phyloP scores from a whole-genome alignment of 2,329 filamentous ascomycete genomes.

The Ascochyta clinopodiicola region DNA sequence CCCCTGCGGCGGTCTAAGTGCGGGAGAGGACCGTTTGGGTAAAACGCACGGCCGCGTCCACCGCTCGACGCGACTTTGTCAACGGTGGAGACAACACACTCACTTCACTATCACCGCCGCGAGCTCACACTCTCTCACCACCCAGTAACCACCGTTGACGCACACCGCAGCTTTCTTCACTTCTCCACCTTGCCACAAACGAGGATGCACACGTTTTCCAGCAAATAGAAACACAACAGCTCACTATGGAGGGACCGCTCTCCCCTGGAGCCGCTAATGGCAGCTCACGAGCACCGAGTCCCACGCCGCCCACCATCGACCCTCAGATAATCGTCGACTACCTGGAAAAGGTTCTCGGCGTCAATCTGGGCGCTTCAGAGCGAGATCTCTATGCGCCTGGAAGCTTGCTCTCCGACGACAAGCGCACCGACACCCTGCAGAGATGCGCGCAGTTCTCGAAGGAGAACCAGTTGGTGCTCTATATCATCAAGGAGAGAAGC shows the following conservation, averaged over 20 bases:
- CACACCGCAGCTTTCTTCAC: background rate
- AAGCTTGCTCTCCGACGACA: slow-evolving; percentile 78
- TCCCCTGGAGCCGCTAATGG: slow-evolving; percentile 50
- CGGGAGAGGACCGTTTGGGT: slow-evolving; percentile 21
- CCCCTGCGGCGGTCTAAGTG: slow-evolving; percentile 29
- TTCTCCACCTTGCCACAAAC: slow-evolving; percentile 22
- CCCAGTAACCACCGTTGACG: background rate
- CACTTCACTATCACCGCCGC: slow-evolving; percentile 24
- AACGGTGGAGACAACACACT: slow-evolving; percentile 31
- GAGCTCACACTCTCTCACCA: slow-evolving; percentile 8
- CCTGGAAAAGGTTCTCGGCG: slow-evolving; percentile 55
- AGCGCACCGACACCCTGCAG: slow-evolving; percentile 79
- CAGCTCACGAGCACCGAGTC: slow-evolving; percentile 45
- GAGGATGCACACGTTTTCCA: slow-evolving; percentile 43
- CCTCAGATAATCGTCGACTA: slow-evolving; percentile 57
- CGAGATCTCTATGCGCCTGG: slow-evolving; percentile 80
- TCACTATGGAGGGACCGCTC: slow-evolving; percentile 52
- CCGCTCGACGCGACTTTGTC: slow-evolving; percentile 19
- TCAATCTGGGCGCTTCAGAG: slow-evolving; percentile 61
- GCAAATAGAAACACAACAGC: slow-evolving; percentile 33
- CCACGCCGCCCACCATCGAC: slow-evolving; percentile 52
- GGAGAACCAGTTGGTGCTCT: slow-evolving; percentile 85
- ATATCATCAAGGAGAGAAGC: slow-evolving; percentile 83
- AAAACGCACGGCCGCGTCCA: slow-evolving; percentile 18
- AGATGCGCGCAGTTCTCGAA: slow-evolving; percentile 88